Base-by-base conservation (phyloP, 2,329 filamentous ascomycete species). In the Dryadomyces quercus-mongolicae region DNA sequence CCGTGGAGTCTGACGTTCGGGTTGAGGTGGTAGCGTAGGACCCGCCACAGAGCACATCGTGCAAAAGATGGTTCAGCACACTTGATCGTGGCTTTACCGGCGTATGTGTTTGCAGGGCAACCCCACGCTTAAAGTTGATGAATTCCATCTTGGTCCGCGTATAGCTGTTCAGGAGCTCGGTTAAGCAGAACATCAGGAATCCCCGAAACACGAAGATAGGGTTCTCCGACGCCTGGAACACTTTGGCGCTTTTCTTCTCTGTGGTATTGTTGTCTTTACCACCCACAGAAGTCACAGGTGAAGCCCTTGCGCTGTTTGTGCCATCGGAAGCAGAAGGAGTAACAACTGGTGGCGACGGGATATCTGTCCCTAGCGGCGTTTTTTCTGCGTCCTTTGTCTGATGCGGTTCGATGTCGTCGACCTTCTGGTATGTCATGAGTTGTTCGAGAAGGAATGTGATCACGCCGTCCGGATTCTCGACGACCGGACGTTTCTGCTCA, bases 101-200 rank as follows among this genome's bases (percentile, higher is more conserved):
- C 1, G 93, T 97, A 53, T 82, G 84, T 12, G 85, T 85, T 61
- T 88, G 85, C 47, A 89, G 78, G 49, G 92, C 88, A 7, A 88
- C 85, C 64, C 91, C 95, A 57, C 92, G 85, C 60, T 94, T 97
- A 72, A 96, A 98, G 68, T 96, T 97, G 73, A 99, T 96, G 66
- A 99, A 97, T 66, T 98, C 94, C 46, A 98, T 82, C 75, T 99
- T 99, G 9, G 90, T 88, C 53, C 90, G 84, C 61, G 90, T 95
- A 71, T 97, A 98, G 63, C 86, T 94, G 55, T 87, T 84, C 15
- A 98, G 75, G 15, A 98, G 79, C 68, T 99, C 93, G 0, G 89
- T 85, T 43, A 99, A 74, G 63, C 91, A 95, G 65, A 93, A 90
- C 36, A 99, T 78, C 52, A 99, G 73, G 72, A 97, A 96, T 71